Evolutionary conservation across 73 alveolate species (phyloP).

Genomic region (Symbiodinium pilosum): DNA sequence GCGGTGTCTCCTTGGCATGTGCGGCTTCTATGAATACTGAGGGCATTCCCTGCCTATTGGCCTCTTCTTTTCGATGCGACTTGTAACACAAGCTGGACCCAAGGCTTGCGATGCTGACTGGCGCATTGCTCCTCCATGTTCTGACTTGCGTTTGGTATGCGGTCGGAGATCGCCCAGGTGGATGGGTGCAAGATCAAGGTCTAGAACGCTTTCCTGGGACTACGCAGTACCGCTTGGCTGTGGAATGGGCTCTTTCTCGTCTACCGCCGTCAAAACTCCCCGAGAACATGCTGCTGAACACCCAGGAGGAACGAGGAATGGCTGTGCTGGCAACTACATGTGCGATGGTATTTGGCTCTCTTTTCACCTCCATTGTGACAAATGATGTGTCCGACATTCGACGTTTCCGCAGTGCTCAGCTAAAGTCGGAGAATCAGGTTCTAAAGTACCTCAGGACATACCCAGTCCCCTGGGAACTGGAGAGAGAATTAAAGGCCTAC

Average conservation of each 20-base stretch:
- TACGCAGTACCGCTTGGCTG: neutral
- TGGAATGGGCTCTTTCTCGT: neutral
- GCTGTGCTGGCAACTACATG: neutral
- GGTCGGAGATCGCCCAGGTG: neutral
- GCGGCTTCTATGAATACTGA: no score
- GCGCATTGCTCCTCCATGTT: neutral
- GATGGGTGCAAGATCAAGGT: conserved; percentile 2
- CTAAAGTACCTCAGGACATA: neutral
- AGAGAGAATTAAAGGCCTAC: neutral
- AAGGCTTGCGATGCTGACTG: neutral
- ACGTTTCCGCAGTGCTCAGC: neutral
- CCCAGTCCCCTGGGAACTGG: conserved; percentile 15
- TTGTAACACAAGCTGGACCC: no score
- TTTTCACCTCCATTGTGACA: neutral
- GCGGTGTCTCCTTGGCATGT: no score
- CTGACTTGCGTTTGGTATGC: neutral
- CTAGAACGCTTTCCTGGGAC: neutral
- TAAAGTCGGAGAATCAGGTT: neutral
- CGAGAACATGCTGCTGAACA: neutral
- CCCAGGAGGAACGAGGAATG: neutral
- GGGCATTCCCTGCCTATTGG: no score
- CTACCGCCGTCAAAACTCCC: neutral
- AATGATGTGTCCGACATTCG: conserved; percentile 19
- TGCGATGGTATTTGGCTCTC: neutral
- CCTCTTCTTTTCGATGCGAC: no score